Evolutionary conservation across 108 stramenopile genomes (phyloP), one percentile per base, ranked within the genome.

Genomic region (Pseudonitzschia multiseries): DNA sequence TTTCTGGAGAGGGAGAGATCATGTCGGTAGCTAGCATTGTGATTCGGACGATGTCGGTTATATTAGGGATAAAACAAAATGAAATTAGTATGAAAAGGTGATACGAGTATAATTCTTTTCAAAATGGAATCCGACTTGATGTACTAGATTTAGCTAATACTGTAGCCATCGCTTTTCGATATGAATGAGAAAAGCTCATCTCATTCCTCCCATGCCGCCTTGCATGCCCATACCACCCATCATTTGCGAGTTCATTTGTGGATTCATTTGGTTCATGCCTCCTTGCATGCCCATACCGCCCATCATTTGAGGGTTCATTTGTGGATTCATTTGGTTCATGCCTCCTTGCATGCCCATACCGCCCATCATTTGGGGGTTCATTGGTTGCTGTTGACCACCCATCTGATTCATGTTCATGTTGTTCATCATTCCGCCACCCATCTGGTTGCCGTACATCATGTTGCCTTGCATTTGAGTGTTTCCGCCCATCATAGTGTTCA

Each of bases 401-500:
- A 60, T 59, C 26, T 59, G 57, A n/a, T 71, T 59, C n/a, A n/a
- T n/a, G n/a, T n/a, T n/a, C n/a, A n/a, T n/a, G n/a, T n/a, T n/a
- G n/a, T n/a, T n/a, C n/a, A n/a, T n/a, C n/a, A n/a, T n/a, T n/a
- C n/a, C n/a, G n/a, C n/a, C n/a, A n/a, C n/a, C n/a, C n/a, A n/a
- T n/a, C n/a, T n/a, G n/a, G n/a, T n/a, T n/a, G n/a, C n/a, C n/a
- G n/a, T 79, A 33, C 57, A 62, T 71, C 1, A 29, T 54, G 31
- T 57, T 69, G 65, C 75, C 68, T 20, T 57, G n/a, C 83, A 73
- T 79, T 53, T 79, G 76, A 46, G 57, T n/a, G 20, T 61, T 41
- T 57, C 68, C 75, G 63, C 51, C 57, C 81, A 82, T 82, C 78
- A 79, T 82, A 14, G 46, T 8, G 48, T 71, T 52, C 69, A 75